phyloP scores from a whole-genome alignment of 1,139 yeast genomes.

The Blastobotrys malaysiensis region DNA sequence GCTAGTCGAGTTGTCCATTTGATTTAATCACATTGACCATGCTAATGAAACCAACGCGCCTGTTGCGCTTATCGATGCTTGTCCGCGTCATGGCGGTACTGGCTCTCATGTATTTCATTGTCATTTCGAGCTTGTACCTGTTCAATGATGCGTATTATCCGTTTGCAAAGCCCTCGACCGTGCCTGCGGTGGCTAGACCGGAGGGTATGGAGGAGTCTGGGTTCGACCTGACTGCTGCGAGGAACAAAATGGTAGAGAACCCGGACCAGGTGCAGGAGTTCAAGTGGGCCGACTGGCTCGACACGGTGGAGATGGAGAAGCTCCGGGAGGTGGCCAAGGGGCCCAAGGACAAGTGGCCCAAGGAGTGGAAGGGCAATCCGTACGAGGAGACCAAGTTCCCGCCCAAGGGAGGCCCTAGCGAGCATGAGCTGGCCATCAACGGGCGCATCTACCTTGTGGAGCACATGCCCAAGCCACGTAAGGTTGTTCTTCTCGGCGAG shows the following conservation, averaged over 20 bases:
- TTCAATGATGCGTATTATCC: slow-evolving; percentile 17
- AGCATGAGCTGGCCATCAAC: slow-evolving; percentile 25
- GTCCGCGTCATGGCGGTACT: slow-evolving; percentile 14
- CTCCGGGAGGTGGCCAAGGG: slow-evolving; percentile 12
- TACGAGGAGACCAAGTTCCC: slow-evolving; percentile 16
- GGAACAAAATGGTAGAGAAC: slow-evolving; percentile 18
- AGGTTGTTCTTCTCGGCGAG: slow-evolving; percentile 23
- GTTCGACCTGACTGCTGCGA: slow-evolving; percentile 14
- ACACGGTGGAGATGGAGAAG: slow-evolving; percentile 21
- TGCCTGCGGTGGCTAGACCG: not conserved
- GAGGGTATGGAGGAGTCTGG: slow-evolving; percentile 4
- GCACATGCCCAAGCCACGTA: slow-evolving; percentile 24
- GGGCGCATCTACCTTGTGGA: slow-evolving; percentile 28
- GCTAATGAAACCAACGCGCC: not conserved
- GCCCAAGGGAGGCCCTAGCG: slow-evolving; percentile 16
- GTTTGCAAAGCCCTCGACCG: slow-evolving; percentile 2
- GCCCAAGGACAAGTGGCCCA: slow-evolving; percentile 9
- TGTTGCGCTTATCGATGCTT: not conserved
- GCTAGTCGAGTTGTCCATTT: no score
- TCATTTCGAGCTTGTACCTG: slow-evolving; percentile 19
- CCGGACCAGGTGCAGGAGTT: slow-evolving; percentile 29
- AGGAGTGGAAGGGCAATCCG: slow-evolving; percentile 10
- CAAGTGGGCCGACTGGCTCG: slow-evolving; percentile 30
- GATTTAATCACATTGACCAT: not conserved
- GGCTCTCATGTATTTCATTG: slow-evolving; percentile 19